Conservation (phyloP, 2,329 filamentous ascomycete species). For the Helotiales sp. region DNA sequence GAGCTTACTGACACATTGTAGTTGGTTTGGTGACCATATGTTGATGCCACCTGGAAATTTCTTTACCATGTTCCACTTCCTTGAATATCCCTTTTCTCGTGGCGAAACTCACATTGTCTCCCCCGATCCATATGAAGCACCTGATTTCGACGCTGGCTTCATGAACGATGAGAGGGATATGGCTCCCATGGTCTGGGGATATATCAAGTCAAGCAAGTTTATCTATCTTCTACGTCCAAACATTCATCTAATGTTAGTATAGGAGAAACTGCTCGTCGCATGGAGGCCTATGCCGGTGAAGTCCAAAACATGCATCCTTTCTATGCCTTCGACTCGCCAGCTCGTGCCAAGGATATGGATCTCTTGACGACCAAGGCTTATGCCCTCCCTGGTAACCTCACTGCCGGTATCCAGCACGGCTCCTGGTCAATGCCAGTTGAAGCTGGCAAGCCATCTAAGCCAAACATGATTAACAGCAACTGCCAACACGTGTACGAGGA, state of each 20-base stretch:
- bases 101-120: slow-evolving; percentile 64
- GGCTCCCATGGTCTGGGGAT: slow-evolving; percentile 80
- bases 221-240: slow-evolving; percentile 49
- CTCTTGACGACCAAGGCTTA: slow-evolving; percentile 76
- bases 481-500: slow-evolving; percentile 63
- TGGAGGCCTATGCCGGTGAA: slow-evolving; percentile 57
- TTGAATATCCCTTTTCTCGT: slow-evolving; percentile 64
- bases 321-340: slow-evolving; percentile 72
- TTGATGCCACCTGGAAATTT: slow-evolving; percentile 61
- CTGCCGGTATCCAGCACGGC: slow-evolving; percentile 52
- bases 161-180: slow-evolving; percentile 87
- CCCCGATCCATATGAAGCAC: slow-evolving; percentile 70
- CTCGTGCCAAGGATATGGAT: slow-evolving; percentile 74
- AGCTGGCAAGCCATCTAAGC: slow-evolving; percentile 52
- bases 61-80: slow-evolving; percentile 58
- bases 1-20: not conserved
- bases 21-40: slow-evolving; percentile 65
- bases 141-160: slow-evolving; percentile 81
- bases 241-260: slow-evolving; percentile 56
- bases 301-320: slow-evolving; percentile 66
- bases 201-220: slow-evolving; percentile 56
- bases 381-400: slow-evolving; percentile 59
- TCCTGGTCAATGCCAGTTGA: slow-evolving; percentile 69
- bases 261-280: slow-evolving; percentile 65
- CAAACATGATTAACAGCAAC: slow-evolving; percentile 66